A percentile compares a stretch with the other conserved stretches of the same genome.
Evolutionary conservation across 2,329 filamentous ascomycete genomes (phyloP).

Genomic region (Hypoxylon sp.): DNA sequence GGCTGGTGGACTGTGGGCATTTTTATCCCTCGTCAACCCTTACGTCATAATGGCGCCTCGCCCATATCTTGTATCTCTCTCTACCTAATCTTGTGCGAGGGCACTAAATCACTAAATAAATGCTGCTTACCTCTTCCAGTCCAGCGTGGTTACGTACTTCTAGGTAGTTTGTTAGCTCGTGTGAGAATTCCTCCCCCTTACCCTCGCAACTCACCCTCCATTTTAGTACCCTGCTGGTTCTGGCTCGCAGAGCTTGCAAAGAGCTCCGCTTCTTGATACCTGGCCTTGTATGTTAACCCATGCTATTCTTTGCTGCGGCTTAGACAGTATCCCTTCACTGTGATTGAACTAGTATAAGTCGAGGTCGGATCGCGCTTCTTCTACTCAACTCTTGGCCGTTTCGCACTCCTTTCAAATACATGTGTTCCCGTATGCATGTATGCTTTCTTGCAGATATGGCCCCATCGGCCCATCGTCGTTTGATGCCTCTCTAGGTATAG

Average conservation of each 20-base stretch:
- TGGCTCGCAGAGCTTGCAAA: slow-evolving; percentile 22
- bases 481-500: slow-evolving; percentile 30
- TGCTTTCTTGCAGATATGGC: slow-evolving; percentile 37
- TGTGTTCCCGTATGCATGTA: slow-evolving; percentile 23
- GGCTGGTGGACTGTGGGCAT: slow-evolving; percentile 1
- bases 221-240: slow-evolving; percentile 17
- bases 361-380: slow-evolving; percentile 23
- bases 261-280: slow-evolving; percentile 11
- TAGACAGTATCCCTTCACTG: slow-evolving; percentile 18
- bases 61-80: slow-evolving; percentile 7
- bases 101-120: no score
- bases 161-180: not conserved
- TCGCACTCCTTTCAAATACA: slow-evolving; percentile 16
- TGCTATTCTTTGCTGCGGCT: slow-evolving; percentile 7
- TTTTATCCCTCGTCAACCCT: slow-evolving; percentile 23
- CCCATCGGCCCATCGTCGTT: slow-evolving; percentile 35
- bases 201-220: not conserved
- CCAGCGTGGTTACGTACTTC: no score
- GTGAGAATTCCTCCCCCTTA: slow-evolving; percentile 10
- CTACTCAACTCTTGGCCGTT: not conserved
- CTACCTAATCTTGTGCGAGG: no score
- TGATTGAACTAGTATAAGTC: slow-evolving; percentile 17
- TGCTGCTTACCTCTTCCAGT: slow-evolving; percentile 19
- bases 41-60: slow-evolving; percentile 32
- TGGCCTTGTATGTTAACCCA: slow-evolving; percentile 7